phyloP scores from a whole-genome alignment of 352 stramenopile genomes.

The Globisporangium viniferum region DNA sequence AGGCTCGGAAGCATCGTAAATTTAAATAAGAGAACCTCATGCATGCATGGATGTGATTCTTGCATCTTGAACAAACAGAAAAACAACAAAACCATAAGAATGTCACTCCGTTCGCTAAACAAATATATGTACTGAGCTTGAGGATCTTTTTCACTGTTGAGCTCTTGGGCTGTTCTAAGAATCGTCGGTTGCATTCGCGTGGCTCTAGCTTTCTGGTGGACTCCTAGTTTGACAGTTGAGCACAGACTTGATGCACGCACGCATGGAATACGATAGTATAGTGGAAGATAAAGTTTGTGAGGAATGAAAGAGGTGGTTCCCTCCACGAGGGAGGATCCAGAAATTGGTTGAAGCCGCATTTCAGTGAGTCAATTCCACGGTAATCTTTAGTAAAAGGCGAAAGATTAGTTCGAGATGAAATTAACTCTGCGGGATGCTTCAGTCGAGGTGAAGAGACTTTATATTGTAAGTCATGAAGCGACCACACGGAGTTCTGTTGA shows the following conservation, averaged over 20 bases:
- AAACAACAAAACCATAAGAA: not conserved
- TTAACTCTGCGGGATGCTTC: conserved; percentile 36
- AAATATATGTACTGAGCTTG: too few relatives aligned
- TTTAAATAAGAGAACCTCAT: not conserved
- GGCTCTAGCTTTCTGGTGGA: too few relatives aligned
- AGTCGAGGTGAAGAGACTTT: not conserved
- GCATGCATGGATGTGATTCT: not conserved
- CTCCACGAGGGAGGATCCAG: conserved; percentile 13
- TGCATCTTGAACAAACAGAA: not conserved
- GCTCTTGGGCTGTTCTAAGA: too few relatives aligned
- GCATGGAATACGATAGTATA: not conserved
- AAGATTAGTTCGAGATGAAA: conserved; percentile 87
- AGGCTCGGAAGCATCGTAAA: not conserved
- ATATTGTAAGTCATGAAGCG: not conserved
- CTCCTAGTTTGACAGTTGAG: not conserved
- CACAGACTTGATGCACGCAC: not conserved
- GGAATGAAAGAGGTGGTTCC: not conserved
- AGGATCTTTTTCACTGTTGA: too few relatives aligned
- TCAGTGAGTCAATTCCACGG: conserved; percentile 77
- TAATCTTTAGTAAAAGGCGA: conserved; percentile 95
- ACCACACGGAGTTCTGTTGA: not conserved
- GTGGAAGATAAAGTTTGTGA: too few relatives aligned
- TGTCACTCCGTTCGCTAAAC: not conserved
- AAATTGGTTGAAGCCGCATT: conserved; percentile 76
- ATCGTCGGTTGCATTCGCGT: too few relatives aligned